Conservation (phyloP, 371 early-diverging fungal genomes). For the Circinella umbellata region DNA sequence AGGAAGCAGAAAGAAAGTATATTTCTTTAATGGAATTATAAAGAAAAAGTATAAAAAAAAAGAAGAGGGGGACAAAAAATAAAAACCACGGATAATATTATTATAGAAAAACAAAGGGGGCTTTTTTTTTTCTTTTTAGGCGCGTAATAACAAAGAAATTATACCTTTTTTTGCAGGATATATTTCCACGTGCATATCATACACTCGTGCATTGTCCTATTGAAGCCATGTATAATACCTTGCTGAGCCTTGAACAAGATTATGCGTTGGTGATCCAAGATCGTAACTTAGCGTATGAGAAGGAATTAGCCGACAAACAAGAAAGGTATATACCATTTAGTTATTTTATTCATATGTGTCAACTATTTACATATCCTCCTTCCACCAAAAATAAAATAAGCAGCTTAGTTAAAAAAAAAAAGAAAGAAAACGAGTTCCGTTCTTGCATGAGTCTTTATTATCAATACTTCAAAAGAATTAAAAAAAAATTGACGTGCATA, state of each 20-base stretch:
- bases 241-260: constrained; percentile 69
- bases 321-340: constrained; percentile 29
- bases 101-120: not conserved
- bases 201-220: constrained; percentile 69
- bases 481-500: too few species aligned
- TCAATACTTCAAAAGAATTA: too few species aligned
- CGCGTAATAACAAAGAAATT: too few species aligned
- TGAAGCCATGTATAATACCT: constrained; percentile 66
- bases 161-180: constrained; percentile 42
- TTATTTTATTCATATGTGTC: not conserved
- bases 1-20: too few species aligned
- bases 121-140: not conserved
- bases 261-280: constrained; percentile 69
- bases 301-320: constrained; percentile 46
- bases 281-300: constrained; percentile 42
- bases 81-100: not conserved
- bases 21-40: too few species aligned
- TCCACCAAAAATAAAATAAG: not conserved
- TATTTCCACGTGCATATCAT: constrained; percentile 76
- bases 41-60: too few species aligned
- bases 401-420: too few species aligned
- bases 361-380: not conserved
- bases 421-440: too few species aligned
- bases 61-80: not conserved
- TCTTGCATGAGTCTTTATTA: too few species aligned